A percentile compares a stretch with the other conserved stretches of the same genome.
Conservation (phyloP, 1,284 basidiomycete genomes). For the Rhodotorula sp. region DNA sequence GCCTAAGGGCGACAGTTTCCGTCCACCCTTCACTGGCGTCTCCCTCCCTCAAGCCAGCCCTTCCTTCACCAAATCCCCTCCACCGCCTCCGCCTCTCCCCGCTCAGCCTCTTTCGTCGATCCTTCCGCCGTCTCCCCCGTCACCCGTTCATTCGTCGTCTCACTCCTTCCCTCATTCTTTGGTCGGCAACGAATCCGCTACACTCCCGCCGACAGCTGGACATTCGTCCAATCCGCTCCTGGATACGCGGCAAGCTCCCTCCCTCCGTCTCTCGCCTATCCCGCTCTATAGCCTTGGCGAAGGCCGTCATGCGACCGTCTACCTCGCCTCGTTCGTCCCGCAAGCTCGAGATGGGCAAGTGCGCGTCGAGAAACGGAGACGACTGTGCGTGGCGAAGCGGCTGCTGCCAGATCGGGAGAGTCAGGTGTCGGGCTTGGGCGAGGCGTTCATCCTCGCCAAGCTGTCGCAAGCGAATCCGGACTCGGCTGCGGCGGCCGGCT, state of each 20-base stretch:
- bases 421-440: conserved; percentile 53
- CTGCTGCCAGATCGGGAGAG: conserved; percentile 52
- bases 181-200: not conserved
- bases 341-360: not conserved
- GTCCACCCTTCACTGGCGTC: not conserved
- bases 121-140: not conserved
- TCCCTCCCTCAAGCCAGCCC: not conserved
- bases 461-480: conserved; percentile 30
- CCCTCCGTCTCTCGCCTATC: conserved; percentile 45
- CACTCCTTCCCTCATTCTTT: not conserved
- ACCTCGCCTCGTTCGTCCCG: conserved; percentile 49
- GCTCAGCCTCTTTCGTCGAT: not conserved
- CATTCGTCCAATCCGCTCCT: conserved; percentile 30
- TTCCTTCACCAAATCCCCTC: not conserved
- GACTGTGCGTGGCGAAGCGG: conserved; percentile 53
- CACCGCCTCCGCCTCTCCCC: not conserved
- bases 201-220: conserved; percentile 15
- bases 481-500: not conserved
- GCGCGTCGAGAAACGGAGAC: conserved; percentile 42
- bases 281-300: conserved; percentile 51
- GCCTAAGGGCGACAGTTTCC: not conserved
- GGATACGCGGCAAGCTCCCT: conserved; percentile 28
- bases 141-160: not conserved
- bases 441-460: conserved; percentile 54
- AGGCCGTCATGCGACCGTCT: conserved; percentile 53